These are phyloP conservation scores for Murraya koenigii DNA, from an alignment of 345 rosid genomes.

Conservation along the genomic window DNA sequence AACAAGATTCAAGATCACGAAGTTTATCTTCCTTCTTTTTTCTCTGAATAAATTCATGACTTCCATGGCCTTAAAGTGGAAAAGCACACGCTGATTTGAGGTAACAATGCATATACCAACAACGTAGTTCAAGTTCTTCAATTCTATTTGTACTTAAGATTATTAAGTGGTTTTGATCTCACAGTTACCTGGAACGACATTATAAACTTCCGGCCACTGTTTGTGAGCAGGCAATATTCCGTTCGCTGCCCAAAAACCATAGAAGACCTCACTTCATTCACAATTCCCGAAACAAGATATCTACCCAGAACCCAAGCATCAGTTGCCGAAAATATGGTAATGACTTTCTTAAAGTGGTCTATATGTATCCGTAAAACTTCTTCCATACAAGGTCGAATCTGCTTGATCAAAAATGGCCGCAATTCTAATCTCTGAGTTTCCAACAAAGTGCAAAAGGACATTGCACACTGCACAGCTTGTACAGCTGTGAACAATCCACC, in stretches of 20 bases:
- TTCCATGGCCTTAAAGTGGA: background rate
- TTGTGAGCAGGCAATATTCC: conserved; percentile 52
- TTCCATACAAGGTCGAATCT: conserved; percentile 44
- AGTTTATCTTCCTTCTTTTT: background rate
- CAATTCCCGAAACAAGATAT: conserved; percentile 44
- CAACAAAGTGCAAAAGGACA: conserved; percentile 48
- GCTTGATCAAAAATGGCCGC: conserved; percentile 38
- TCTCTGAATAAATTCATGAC: background rate
- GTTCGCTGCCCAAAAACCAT: conserved; percentile 37
- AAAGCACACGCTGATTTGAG: background rate
- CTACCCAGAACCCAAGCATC: conserved; percentile 61
- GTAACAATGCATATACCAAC: background rate
- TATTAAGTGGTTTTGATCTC: background rate
- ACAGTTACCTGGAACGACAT: conserved; percentile 14
- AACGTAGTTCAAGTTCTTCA: background rate
- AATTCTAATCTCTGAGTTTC: conserved; percentile 41
- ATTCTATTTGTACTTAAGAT: background rate
- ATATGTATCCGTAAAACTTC: conserved; percentile 44
- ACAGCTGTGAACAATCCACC: conserved; percentile 41
- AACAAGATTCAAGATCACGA: no score
- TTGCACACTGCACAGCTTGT: conserved; percentile 44
- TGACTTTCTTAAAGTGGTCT: conserved; percentile 55
- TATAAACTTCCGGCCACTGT: conserved; percentile 57
- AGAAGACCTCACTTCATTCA: conserved; percentile 31
- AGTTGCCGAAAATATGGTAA: conserved; percentile 40